Conservation (phyloP, 768 basidiomycete genomes). For the Pulveroboletus sp. region DNA sequence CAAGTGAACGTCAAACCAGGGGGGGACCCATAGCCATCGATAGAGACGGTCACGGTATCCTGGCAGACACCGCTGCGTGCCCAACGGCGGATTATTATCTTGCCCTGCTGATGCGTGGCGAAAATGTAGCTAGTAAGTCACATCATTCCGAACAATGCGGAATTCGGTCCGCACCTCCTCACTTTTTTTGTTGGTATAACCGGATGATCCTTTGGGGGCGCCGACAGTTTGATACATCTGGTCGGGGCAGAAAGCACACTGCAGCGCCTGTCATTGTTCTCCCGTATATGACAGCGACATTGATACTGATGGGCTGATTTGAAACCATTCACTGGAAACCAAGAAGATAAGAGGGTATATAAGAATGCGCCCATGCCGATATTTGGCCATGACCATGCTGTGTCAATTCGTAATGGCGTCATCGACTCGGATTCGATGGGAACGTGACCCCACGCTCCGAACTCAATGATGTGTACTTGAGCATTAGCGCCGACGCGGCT, state of each 20-base stretch:
- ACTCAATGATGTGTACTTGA: no score
- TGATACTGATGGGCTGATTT: background rate
- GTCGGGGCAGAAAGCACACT: no score
- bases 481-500: background rate
- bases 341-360: no score
- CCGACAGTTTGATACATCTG: no score
- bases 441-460: no score
- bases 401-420: slow-evolving; percentile 1
- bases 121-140: slow-evolving; percentile 1
- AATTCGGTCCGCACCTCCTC: background rate
- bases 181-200: background rate
- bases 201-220: no score
- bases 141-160: slow-evolving; percentile 7
- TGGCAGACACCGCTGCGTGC: background rate
- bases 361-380: background rate
- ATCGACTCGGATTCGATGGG: no score
- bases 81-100: background rate
- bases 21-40: background rate
- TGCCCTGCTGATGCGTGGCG: background rate
- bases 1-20: background rate
- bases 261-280: no score
- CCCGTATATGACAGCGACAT: no score
- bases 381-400: background rate
- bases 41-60: background rate
- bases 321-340: background rate